phyloP scores from a whole-genome alignment of 371 early-diverging fungal genomes.

The Parasitella parasitica region DNA sequence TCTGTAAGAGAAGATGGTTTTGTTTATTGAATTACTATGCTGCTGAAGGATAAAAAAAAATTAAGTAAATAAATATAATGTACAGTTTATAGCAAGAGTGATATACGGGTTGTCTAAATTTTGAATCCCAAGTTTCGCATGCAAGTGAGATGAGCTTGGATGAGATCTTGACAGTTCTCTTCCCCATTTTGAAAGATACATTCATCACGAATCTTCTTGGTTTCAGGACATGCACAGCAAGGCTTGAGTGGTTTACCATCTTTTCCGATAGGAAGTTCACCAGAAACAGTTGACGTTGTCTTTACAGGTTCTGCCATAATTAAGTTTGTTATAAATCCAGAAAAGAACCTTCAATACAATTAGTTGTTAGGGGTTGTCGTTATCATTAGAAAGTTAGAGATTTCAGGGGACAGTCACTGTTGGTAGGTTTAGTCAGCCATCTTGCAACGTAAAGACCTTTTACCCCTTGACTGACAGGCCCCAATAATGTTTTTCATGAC shows the following conservation, averaged over 20 bases:
- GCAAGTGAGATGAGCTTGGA: conserved; percentile 87
- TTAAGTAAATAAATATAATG: neutral
- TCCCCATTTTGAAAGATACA: conserved; percentile 88
- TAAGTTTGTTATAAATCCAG: neutral
- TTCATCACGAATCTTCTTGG: conserved; percentile 86
- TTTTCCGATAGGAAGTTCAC: conserved; percentile 46
- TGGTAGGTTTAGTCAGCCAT: neutral
- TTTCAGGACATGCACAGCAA: conserved; percentile 97
- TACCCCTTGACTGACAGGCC: neutral
- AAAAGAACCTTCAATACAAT: neutral
- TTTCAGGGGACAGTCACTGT: neutral
- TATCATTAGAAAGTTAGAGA: neutral
- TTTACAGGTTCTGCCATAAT: conserved; percentile 43
- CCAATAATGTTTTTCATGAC: neutral
- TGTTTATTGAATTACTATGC: neutral
- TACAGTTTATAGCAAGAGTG: neutral
- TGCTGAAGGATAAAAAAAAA: neutral
- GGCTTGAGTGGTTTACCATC: conserved; percentile 82
- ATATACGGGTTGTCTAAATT: conserved; percentile 63
- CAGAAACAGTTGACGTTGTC: conserved; percentile 46
- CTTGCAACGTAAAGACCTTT: neutral
- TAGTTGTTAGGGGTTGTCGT: neutral
- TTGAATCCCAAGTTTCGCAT: conserved; percentile 94
- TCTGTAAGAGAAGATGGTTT: too few species aligned
- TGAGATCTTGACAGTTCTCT: conserved; percentile 84